Evolutionary conservation across 768 basidiomycete genomes (phyloP), one percentile per base, ranked within the genome.

Genomic region (Mrakia frigida): DNA sequence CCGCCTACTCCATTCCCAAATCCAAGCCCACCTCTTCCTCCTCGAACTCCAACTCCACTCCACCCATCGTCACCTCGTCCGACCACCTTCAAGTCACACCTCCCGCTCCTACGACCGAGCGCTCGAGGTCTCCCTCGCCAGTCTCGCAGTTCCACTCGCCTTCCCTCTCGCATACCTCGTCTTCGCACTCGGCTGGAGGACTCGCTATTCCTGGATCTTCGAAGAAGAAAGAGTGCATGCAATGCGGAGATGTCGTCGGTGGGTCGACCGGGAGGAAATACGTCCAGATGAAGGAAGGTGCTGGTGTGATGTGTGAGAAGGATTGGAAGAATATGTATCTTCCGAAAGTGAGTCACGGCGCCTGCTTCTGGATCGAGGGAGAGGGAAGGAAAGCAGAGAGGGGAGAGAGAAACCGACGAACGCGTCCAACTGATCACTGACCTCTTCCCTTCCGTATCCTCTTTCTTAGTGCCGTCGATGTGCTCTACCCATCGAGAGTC

Each of bases 241-340:
- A 89, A 79, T 97, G 94, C 83, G 82, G 86, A 74, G 87, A 86
- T 89, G 90, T 52, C 91, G 93, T 82, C 90, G 91, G 79, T 85
- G 91, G 79, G 81, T 79, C 33, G 81, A 95, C 90, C 93, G 90
- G 92, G 77, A 87, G 86, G 81, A 89, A 89, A 84, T 93, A 90
- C 82, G 77, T 79, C 25, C 65, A 69, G 61, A 78, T 77, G 60
- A 74, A 50, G 61, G 65, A 87, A 86, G n/a, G 90, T 88, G 60
- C 68, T 50, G 75, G 88, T 84, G 89, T 93, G 52, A 84, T 97
- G 80, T 97, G 95, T 83, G 95, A 94, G 81, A 84, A 84, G 80
- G 95, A 94, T 83, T 97, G 94, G 94, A 97, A 96, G 86, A 89
- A 91, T 81, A 91, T 95, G 90, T 97, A 96, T 85, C 84, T 97